phyloP scores from a whole-genome alignment of 1,284 basidiomycete species.

The Peniophora sp. region DNA sequence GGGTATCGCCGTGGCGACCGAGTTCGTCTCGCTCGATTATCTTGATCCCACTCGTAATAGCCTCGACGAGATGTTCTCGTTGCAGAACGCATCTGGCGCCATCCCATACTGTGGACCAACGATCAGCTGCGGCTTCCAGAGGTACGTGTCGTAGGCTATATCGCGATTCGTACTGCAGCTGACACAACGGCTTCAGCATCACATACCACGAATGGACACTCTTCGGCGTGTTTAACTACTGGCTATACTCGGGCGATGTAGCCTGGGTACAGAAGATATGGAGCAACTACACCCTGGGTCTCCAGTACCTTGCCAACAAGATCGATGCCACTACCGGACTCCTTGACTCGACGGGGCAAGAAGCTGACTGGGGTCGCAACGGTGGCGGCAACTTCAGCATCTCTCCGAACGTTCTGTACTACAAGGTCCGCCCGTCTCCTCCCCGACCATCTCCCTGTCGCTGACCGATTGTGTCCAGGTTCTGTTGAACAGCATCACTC shows the following conservation, averaged over 20 bases:
- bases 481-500: conserved; percentile 36
- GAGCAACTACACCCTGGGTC: conserved; percentile 42
- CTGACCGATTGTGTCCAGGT: conserved; percentile 21
- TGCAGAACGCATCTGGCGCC: conserved; percentile 43
- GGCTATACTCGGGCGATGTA: conserved; percentile 37
- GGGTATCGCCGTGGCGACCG: conserved; percentile 54
- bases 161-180: neutral
- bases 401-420: conserved; percentile 40
- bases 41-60: conserved; percentile 48
- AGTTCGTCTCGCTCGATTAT: conserved; percentile 54
- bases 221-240: conserved; percentile 37
- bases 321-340: conserved; percentile 33
- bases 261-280: conserved; percentile 35
- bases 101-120: conserved; percentile 52
- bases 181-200: conserved; percentile 19
- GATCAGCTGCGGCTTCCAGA: conserved; percentile 24
- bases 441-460: neutral
- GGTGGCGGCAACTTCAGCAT: conserved; percentile 40
- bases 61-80: conserved; percentile 49
- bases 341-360: conserved; percentile 35
- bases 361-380: conserved; percentile 43
- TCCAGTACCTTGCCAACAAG: conserved; percentile 35
- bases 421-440: conserved; percentile 22
- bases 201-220: conserved; percentile 40
- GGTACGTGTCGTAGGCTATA: neutral